Base-by-base conservation (phyloP, 139 green algal species). In the Cymbomonas tetramitiformis region DNA sequence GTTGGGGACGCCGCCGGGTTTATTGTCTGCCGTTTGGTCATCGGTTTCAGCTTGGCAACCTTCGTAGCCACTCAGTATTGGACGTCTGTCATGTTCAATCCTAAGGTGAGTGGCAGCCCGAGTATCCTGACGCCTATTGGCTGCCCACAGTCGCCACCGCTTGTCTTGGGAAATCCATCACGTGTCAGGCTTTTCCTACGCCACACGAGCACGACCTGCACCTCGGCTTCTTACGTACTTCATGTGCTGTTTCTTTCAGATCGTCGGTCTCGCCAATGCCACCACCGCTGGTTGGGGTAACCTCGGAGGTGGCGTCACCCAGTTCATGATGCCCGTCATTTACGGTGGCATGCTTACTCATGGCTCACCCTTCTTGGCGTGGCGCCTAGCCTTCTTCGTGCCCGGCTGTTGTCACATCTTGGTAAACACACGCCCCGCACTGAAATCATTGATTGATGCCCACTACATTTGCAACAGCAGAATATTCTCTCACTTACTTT, bases 61-160 rank as follows among this genome's bases (percentile, higher is more conserved):
- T 95, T 95, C 68, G 86, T 96, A 21, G 72, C 72, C 41, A 88
- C 77, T 73, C 85, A 94, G 70, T 94, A 89, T 69, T 95, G 90
- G 86, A 80, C 64, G 47, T 75, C 56, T 65, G 69, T 67, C 62
- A 92, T 95, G 83, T 95, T 94, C 76, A 88, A 83, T 44, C 61
- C 74, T 15, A 78, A 75, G 18, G n/a, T n/a, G n/a, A n/a, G n/a
- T n/a, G n/a, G n/a, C n/a, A n/a, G n/a, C n/a, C n/a, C n/a, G n/a
- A n/a, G n/a, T n/a, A n/a, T n/a, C n/a, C n/a, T n/a, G n/a, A n/a
- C n/a, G n/a, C n/a, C n/a, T n/a, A n/a, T n/a, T n/a, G n/a, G n/a
- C n/a, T n/a, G n/a, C n/a, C n/a, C n/a, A n/a, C n/a, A n/a, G n/a
- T n/a, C n/a, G n/a, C n/a, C n/a, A n/a, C n/a, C n/a, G n/a, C n/a